Percentiles rank a stretch among this genome's conserved stretches.
phyloP scores from a whole-genome alignment of 1,139 yeast species.

The Saccharomyces hybrid region DNA sequence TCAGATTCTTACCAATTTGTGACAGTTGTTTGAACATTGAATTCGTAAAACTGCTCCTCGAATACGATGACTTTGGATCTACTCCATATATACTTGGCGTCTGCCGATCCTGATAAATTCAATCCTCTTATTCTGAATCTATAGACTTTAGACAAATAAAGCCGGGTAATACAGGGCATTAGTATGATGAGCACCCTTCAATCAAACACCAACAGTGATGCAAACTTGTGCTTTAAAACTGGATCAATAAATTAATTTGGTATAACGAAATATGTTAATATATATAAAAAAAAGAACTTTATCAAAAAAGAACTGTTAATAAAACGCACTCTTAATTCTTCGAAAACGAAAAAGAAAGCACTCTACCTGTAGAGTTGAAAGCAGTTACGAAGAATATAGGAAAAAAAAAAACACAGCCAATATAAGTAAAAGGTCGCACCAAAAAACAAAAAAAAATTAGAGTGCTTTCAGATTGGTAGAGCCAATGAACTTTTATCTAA shows the following conservation, averaged over 20 bases:
- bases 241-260: not conserved
- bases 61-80: not conserved
- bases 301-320: not conserved
- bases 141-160: not conserved
- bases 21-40: slow-evolving; percentile 54
- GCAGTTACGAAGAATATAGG: not conserved
- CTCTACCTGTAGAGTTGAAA: not conserved
- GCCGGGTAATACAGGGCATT: not conserved
- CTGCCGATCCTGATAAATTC: not conserved
- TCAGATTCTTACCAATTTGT: slow-evolving; percentile 56
- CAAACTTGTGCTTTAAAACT: not conserved
- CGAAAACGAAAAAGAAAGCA: not conserved
- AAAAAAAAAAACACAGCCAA: not conserved
- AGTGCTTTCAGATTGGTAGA: not conserved
- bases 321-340: not conserved
- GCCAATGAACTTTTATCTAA: slow-evolving; percentile 2
- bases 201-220: too few relatives aligned
- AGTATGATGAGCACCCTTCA: too few relatives aligned
- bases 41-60: not conserved
- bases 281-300: not conserved
- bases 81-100: not conserved
- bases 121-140: not conserved
- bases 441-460: not conserved
- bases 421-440: not conserved
- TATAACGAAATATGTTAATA: not conserved